phyloP scores from a whole-genome alignment of 2,329 filamentous ascomycete species.

The Didymella arachidicola region DNA sequence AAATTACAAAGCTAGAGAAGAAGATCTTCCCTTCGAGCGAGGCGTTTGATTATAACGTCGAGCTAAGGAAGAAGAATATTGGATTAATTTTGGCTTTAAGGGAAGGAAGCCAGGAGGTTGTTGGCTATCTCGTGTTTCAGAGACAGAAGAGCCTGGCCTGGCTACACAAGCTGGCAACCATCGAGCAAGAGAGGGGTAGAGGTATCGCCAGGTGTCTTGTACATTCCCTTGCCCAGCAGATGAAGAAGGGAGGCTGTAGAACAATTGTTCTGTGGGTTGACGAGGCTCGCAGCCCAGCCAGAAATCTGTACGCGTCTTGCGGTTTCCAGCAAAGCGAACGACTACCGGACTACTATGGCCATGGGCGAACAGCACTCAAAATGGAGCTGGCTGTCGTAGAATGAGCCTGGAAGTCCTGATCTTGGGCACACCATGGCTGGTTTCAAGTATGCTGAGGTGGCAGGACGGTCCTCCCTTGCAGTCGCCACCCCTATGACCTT shows the following conservation, averaged over 20 bases:
- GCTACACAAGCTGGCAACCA: constrained; percentile 62
- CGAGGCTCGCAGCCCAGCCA: constrained; percentile 55
- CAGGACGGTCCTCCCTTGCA: constrained; percentile 44
- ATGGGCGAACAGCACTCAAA: constrained; percentile 55
- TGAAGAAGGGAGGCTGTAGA: constrained; percentile 57
- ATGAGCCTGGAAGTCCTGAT: constrained; percentile 16
- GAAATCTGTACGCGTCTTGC: constrained; percentile 55
- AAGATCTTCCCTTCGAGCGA: constrained; percentile 62
- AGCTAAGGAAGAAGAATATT: constrained; percentile 60
- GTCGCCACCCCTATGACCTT: constrained; percentile 27
- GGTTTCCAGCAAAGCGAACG: constrained; percentile 58
- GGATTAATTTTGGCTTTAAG: constrained; percentile 50
- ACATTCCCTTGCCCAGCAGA: constrained; percentile 52
- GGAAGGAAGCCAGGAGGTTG: constrained; percentile 35
- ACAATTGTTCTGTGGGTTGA: constrained; percentile 62
- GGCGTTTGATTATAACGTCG: constrained; percentile 57
- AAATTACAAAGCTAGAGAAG: constrained; percentile 53
- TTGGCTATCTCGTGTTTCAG: constrained; percentile 53
- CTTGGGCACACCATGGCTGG: constrained; percentile 18
- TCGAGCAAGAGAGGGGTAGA: constrained; percentile 55
- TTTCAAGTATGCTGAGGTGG: constrained; percentile 32
- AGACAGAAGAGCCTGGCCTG: constrained; percentile 48
- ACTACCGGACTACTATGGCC: constrained; percentile 60
- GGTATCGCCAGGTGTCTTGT: constrained; percentile 59
- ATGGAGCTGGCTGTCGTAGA: constrained; percentile 34